Percentiles rank a stretch among this genome's conserved stretches.
Conservation (phyloP, 1,284 basidiomycete genomes). For the Rhodotorula sp. region DNA sequence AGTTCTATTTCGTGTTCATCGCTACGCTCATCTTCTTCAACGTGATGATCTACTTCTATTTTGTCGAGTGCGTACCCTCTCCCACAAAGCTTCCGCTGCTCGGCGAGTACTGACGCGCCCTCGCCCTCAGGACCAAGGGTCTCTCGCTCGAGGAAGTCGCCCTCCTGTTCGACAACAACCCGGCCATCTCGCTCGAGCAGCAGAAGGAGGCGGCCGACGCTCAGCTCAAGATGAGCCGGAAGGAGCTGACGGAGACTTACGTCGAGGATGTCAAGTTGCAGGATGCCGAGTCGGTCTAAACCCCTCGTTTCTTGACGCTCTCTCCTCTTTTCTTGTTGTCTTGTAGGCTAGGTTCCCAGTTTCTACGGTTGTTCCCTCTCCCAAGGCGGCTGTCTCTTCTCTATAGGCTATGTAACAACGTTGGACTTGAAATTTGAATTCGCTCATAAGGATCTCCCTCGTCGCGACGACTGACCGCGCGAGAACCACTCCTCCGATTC, state of each 20-base stretch:
- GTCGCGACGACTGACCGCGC: no score
- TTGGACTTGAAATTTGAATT: no score
- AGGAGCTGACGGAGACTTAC: not conserved
- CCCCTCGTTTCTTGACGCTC: no score
- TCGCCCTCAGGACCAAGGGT: conserved; percentile 56
- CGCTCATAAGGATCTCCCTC: no score
- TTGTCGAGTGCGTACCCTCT: conserved; percentile 55
- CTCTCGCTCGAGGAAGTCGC: conserved; percentile 57
- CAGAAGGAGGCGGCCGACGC: conserved; percentile 15
- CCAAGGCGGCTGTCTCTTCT: no score
- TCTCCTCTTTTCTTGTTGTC: no score
- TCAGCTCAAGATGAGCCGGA: conserved; percentile 2
- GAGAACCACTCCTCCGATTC: no score
- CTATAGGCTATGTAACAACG: no score
- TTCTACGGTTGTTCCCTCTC: no score
- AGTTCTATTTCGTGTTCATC: conserved; percentile 1
- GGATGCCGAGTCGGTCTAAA: conserved; percentile 1
- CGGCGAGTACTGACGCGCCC: not conserved
- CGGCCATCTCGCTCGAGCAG: not conserved
- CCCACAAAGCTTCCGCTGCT: not conserved
- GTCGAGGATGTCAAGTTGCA: conserved; percentile 1
- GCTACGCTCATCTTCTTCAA: conserved; percentile 39
- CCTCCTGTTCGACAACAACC: conserved; percentile 14
- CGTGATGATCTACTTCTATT: conserved; percentile 63
- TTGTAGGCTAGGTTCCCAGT: no score